phyloP scores from a whole-genome alignment of 345 rosid genomes.

The Citrus reticulata region DNA sequence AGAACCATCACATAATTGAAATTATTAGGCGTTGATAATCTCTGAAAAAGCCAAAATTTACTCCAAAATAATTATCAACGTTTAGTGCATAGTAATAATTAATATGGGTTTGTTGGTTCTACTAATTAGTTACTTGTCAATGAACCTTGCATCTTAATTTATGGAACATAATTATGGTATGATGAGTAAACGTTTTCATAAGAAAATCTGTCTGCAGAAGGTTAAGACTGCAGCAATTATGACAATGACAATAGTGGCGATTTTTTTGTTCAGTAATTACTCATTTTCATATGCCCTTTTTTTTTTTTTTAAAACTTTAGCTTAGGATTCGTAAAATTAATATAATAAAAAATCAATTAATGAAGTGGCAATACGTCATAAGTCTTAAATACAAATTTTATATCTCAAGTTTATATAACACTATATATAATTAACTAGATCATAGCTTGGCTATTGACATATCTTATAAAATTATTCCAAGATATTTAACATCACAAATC shows the following conservation, averaged over 20 bases:
- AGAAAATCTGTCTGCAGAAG: neutral
- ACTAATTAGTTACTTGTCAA: neutral
- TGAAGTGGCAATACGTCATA: too few relatives aligned
- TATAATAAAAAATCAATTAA: neutral
- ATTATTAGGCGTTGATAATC: neutral
- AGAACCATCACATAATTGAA: neutral
- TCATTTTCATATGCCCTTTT: too few relatives aligned
- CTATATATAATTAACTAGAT: too few relatives aligned
- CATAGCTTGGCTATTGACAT: too few relatives aligned
- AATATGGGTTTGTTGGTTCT: neutral
- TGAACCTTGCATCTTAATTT: neutral
- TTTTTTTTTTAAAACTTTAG: neutral
- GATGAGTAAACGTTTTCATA: neutral
- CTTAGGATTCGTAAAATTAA: neutral
- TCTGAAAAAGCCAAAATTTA: neutral
- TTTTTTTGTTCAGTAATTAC: neutral
- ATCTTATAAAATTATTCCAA: too few relatives aligned
- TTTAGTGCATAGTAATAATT: neutral
- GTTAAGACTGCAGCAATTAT: neutral
- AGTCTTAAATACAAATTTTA: too few relatives aligned
- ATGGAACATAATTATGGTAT: neutral
- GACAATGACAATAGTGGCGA: neutral
- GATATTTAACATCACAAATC: neutral
- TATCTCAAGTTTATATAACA: too few relatives aligned
- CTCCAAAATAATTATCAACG: neutral